These are phyloP conservation scores for Solanum dulcamara DNA, from an alignment of 257 asterid genomes.

Conservation along the genomic window DNA sequence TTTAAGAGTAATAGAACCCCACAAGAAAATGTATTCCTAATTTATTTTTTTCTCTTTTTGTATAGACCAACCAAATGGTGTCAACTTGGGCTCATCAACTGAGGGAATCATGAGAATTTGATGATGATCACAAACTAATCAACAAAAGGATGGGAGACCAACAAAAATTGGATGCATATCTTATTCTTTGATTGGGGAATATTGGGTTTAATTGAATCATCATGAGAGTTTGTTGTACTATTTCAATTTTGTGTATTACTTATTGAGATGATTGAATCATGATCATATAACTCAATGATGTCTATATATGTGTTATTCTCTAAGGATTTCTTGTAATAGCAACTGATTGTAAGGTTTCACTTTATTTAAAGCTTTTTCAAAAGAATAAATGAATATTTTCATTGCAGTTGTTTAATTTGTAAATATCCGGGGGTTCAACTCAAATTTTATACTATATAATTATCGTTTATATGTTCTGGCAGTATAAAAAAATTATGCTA, in stretches of 20 bases:
- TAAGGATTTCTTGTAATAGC: neutral
- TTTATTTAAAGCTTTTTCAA: neutral
- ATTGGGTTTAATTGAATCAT: neutral
- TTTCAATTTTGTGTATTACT: neutral
- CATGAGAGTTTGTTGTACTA: neutral
- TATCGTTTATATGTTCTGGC: too few relatives aligned
- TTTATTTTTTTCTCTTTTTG: neutral
- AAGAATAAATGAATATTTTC: neutral
- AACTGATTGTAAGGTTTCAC: neutral
- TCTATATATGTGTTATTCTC: neutral
- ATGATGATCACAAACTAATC: neutral
- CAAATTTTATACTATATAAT: too few relatives aligned
- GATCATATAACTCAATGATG: neutral
- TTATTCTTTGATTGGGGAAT: constrained; percentile 10
- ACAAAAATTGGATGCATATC: constrained; percentile 2
- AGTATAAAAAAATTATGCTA: too few relatives aligned
- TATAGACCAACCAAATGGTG: neutral
- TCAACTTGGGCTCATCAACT: constrained; percentile 12
- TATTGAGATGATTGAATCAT: neutral
- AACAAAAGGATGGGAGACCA: neutral
- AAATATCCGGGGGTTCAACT: too few relatives aligned
- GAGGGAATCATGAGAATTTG: constrained; percentile 19
- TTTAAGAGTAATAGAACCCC: neutral
- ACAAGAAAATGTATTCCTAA: neutral
- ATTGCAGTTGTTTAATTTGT: too few relatives aligned